Percentiles rank a stretch among this genome's conserved stretches.
phyloP scores from a whole-genome alignment of 495 filamentous ascomycete species.

The Staphylotrichum longicolle region DNA sequence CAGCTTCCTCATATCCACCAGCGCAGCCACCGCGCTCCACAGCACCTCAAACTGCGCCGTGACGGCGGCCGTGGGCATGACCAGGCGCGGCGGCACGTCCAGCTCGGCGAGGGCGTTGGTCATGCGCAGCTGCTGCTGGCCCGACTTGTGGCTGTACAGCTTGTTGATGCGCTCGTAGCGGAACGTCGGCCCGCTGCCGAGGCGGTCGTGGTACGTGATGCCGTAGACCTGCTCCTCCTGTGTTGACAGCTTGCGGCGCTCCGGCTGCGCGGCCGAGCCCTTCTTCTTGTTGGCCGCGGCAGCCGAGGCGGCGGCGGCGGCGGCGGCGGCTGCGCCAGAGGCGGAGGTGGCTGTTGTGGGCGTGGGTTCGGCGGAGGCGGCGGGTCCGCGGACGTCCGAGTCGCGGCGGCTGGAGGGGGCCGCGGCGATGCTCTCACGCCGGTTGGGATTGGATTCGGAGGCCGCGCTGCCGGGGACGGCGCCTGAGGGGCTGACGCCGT shows the following conservation, averaged over 20 bases:
- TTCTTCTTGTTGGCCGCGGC: conserved; percentile 53
- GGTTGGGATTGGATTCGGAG: conserved; percentile 34
- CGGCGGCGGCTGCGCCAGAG: conserved; percentile 7
- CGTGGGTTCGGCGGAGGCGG: conserved; percentile 34
- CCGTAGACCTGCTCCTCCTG: conserved; percentile 77
- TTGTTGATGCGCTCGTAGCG: conserved; percentile 81
- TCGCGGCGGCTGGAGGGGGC: conserved; percentile 42
- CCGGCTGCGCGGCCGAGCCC: conserved; percentile 45
- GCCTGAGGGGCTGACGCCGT: conserved; percentile 38
- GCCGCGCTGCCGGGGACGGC: conserved; percentile 38
- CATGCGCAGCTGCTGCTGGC: conserved; percentile 78
- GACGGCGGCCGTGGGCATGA: conserved; percentile 82
- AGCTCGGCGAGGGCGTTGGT: conserved; percentile 73
- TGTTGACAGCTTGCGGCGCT: conserved; percentile 66
- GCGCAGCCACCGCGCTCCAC: conserved; percentile 64
- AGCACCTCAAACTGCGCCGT: conserved; percentile 79
- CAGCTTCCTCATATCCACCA: conserved; percentile 81
- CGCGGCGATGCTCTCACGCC: conserved; percentile 54
- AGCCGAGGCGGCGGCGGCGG: neutral
- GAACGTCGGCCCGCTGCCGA: conserved; percentile 70
- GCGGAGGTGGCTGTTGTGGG: conserved; percentile 28
- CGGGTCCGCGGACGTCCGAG: conserved; percentile 46
- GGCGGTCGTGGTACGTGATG: conserved; percentile 80
- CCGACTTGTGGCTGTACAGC: conserved; percentile 76
- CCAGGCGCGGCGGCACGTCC: conserved; percentile 70